Evolutionary conservation across 2,329 filamentous ascomycete genomes (phyloP).

Genomic region (Botryotinia narcissicola): DNA sequence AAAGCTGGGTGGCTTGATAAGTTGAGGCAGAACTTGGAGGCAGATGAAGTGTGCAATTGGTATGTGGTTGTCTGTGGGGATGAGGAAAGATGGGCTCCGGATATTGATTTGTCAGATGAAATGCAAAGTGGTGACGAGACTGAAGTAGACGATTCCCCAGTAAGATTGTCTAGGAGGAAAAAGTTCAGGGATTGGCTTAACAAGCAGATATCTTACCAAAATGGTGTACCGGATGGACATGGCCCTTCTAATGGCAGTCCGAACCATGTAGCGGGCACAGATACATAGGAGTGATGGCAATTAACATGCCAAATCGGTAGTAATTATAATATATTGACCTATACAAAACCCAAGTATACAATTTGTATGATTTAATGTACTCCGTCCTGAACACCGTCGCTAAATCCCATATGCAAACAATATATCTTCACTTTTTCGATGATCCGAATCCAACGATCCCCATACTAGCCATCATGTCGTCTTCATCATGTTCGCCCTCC

Average conservation of each 20-base stretch:
- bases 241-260: background rate
- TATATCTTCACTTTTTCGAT: slow-evolving; percentile 38
- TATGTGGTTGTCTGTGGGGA: slow-evolving; percentile 63
- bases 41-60: slow-evolving; percentile 57
- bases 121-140: slow-evolving; percentile 23
- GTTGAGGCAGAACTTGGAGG: slow-evolving; percentile 56
- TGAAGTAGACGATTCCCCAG: slow-evolving; percentile 31
- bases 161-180: slow-evolving; percentile 41
- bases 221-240: background rate
- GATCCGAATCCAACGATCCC: slow-evolving; percentile 62
- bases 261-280: background rate
- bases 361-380: background rate
- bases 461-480: slow-evolving; percentile 68
- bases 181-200: slow-evolving; percentile 44
- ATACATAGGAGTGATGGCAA: background rate
- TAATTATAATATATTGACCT: slow-evolving; percentile 4
- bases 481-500: slow-evolving; percentile 68
- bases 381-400: slow-evolving; percentile 16
- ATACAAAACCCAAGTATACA: background rate
- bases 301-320: background rate
- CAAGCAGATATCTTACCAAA: slow-evolving; percentile 25
- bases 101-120: slow-evolving; percentile 24
- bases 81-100: slow-evolving; percentile 50
- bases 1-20: slow-evolving; percentile 53
- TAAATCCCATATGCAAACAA: slow-evolving; percentile 5